Percentiles rank a stretch among this genome's conserved stretches.
Evolutionary conservation across 345 rosid genomes (phyloP).

Genomic region (Gossypium turneri): DNA sequence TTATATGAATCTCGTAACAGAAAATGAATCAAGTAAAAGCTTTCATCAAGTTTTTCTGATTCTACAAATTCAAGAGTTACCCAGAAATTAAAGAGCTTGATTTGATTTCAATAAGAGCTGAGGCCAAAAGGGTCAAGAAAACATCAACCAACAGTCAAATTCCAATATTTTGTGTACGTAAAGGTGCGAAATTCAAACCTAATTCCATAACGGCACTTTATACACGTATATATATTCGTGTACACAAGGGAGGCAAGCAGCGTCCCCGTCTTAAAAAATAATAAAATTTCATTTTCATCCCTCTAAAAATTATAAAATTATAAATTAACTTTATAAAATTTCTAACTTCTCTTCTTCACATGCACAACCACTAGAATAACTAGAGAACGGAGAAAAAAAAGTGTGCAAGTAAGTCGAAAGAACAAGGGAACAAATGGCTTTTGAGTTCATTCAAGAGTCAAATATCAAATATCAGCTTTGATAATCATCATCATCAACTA

Average conservation of each 20-base stretch:
- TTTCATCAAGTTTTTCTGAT: background rate
- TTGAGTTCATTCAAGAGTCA: conserved; percentile 4
- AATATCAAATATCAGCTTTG: background rate
- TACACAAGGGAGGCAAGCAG: too few relatives aligned
- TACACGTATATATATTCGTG: background rate
- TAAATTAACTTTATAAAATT: too few relatives aligned
- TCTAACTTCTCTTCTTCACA: too few relatives aligned
- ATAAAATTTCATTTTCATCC: too few relatives aligned
- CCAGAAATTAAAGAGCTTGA: conserved; percentile 9
- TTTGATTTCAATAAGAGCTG: background rate
- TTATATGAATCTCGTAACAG: background rate
- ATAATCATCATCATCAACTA: too few relatives aligned
- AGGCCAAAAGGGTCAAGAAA: background rate
- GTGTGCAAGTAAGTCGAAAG: too few relatives aligned
- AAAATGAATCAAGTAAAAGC: too few relatives aligned
- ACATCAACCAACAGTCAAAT: conserved; percentile 11
- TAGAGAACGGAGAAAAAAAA: too few relatives aligned
- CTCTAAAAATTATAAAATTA: too few relatives aligned
- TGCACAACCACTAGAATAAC: too few relatives aligned
- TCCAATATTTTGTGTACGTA: background rate
- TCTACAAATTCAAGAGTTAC: background rate
- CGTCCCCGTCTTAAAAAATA: too few relatives aligned
- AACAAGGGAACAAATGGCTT: background rate
- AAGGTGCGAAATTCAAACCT: background rate
- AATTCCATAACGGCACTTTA: background rate